phyloP scores from a whole-genome alignment of 371 early-diverging fungal species.

The Actinomucor elegans region DNA sequence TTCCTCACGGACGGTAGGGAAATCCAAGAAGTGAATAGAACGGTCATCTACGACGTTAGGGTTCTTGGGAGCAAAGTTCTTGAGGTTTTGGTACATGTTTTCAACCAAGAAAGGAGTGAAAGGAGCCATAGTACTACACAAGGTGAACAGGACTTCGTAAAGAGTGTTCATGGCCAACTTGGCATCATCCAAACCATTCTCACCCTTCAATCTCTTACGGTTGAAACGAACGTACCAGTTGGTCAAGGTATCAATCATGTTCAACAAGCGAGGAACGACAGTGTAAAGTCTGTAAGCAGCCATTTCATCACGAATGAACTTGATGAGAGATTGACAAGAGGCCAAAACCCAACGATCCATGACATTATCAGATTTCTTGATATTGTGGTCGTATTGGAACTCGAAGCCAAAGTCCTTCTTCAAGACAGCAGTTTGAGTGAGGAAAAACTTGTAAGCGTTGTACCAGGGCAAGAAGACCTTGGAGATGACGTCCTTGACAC shows the following conservation, averaged over 20 bases:
- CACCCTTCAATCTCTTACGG: slow-evolving; percentile 96
- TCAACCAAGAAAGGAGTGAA: slow-evolving; percentile 99
- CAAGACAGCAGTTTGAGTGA: slow-evolving; percentile 83
- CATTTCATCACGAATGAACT: slow-evolving; percentile 94
- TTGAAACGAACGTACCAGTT: slow-evolving; percentile 99
- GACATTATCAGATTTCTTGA: slow-evolving; percentile 78
- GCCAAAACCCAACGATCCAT: slow-evolving; percentile 99
- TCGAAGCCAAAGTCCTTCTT: slow-evolving; percentile 85
- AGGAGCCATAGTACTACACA: slow-evolving; percentile 96
- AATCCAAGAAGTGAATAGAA: slow-evolving; percentile 89
- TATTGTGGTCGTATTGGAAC: slow-evolving; percentile 73
- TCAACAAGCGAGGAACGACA: slow-evolving; percentile 89
- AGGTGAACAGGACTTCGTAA: slow-evolving; percentile 90
- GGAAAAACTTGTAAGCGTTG: slow-evolving; percentile 98
- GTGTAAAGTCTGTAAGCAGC: slow-evolving; percentile 95
- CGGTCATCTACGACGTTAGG: slow-evolving; percentile 71
- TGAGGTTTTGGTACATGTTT: slow-evolving; percentile 96
- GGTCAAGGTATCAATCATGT: slow-evolving; percentile 95
- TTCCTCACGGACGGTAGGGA: slow-evolving; percentile 91
- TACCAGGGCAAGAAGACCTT: slow-evolving; percentile 99
- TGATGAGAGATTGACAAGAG: slow-evolving; percentile 89
- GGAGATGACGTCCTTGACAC: slow-evolving; percentile 96
- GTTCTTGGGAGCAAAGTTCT: slow-evolving; percentile 66
- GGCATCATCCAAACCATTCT: slow-evolving; percentile 87
- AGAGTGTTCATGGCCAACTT: slow-evolving; percentile 87